Evolutionary conservation across 768 basidiomycete genomes (phyloP).

Genomic region (Podaxis pistillaris): DNA sequence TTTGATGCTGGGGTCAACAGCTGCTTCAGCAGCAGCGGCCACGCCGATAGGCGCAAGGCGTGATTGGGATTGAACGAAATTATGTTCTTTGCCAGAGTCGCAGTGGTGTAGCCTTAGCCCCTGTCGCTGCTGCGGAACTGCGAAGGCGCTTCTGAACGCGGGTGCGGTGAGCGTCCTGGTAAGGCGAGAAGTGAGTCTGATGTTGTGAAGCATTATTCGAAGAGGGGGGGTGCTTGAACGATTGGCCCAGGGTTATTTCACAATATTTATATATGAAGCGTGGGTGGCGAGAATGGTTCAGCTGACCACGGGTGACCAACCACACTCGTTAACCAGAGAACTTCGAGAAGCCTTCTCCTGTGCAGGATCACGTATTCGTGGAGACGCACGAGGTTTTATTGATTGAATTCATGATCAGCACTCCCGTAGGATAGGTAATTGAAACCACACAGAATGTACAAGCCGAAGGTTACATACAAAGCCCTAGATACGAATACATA

Average conservation of each 20-base stretch:
- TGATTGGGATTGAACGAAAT: constrained; percentile 40
- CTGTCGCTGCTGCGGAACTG: not conserved
- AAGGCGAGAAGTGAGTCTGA: too few species aligned
- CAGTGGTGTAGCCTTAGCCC: constrained; percentile 4
- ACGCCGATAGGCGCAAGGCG: constrained; percentile 64
- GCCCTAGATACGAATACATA: not conserved
- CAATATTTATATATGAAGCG: constrained; percentile 1
- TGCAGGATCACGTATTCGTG: not conserved
- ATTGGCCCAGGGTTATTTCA: not conserved
- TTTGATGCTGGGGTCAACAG: constrained; percentile 30
- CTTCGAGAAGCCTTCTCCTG: not conserved
- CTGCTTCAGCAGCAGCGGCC: constrained; percentile 49
- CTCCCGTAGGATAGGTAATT: not conserved
- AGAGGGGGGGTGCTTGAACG: not conserved
- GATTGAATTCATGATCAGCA: not conserved
- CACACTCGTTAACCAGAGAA: not conserved
- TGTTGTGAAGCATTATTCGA: not conserved
- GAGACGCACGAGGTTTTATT: not conserved
- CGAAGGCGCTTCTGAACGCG: too few species aligned
- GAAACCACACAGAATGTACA: not conserved
- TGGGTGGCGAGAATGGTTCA: constrained; percentile 10
- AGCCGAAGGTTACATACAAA: not conserved
- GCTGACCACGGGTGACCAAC: constrained; percentile 14
- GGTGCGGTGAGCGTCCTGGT: too few species aligned
- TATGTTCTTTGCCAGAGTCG: not conserved